A percentile compares a stretch with the other conserved stretches of the same genome.
Evolutionary conservation across 257 asterid genomes (phyloP).

Genomic region (Scutellaria baicalensis): DNA sequence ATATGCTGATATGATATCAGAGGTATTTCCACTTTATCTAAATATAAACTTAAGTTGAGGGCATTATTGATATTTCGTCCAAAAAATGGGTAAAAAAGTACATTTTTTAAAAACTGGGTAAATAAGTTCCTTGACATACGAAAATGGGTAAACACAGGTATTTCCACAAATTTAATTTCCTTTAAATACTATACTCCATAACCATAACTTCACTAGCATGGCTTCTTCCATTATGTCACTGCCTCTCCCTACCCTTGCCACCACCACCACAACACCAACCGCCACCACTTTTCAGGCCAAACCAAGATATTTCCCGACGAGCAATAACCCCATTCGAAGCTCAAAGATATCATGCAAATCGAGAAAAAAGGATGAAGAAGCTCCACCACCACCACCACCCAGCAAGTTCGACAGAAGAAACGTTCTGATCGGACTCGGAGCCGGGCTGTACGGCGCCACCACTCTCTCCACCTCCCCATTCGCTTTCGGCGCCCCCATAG

Average conservation of each 20-base stretch:
- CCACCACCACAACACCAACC: constrained; percentile 6
- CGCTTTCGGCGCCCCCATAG: constrained; percentile 13
- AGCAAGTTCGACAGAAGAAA: constrained; percentile 18
- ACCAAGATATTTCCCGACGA: constrained; percentile 11
- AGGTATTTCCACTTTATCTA: no score
- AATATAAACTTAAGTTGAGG: no score
- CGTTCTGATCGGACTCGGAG: constrained; percentile 27
- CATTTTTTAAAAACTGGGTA: no score
- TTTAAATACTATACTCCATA: constrained; percentile 8
- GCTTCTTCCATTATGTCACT: constrained; percentile 31
- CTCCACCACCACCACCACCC: no score
- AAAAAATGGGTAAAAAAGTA: no score
- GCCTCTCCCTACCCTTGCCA: constrained; percentile 13
- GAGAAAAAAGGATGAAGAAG: neutral
- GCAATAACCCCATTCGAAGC: constrained; percentile 10
- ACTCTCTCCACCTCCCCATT: constrained; percentile 8
- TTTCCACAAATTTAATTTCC: no score
- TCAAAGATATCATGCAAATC: constrained; percentile 45
- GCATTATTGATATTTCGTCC: no score
- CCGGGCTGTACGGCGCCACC: constrained; percentile 20
- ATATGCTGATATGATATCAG: no score
- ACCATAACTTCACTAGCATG: constrained; percentile 17
- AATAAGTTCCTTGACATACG: no score
- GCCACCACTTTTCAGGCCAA: constrained; percentile 14
- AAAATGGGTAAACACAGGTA: no score